A percentile compares a stretch with the other conserved stretches of the same genome.
These are phyloP conservation scores for Eutrema salsugineum DNA, from an alignment of 441 rosid species.

Conservation along the genomic window DNA sequence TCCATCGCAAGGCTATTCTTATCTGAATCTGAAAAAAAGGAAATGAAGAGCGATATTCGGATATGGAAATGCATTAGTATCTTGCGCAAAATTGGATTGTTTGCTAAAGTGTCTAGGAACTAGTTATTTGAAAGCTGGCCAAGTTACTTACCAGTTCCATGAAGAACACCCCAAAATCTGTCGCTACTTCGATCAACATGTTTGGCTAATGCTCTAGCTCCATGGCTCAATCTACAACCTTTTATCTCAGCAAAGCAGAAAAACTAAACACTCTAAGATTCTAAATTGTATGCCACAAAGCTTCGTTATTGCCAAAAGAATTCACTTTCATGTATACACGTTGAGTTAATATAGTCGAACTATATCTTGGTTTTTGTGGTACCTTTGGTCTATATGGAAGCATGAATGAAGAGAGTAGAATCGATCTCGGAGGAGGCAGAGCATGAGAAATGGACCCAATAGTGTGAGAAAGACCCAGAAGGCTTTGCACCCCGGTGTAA, in stretches of 20 bases:
- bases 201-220: constrained; percentile 80
- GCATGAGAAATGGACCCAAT: constrained; percentile 55
- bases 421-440: constrained; percentile 62
- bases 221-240: constrained; percentile 62
- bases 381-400: constrained; percentile 62
- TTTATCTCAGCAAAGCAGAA: constrained; percentile 43
- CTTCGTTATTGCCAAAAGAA: neutral
- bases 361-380: constrained; percentile 8
- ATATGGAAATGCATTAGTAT: neutral
- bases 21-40: constrained; percentile 39
- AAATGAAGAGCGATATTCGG: neutral
- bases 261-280: neutral
- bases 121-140: too few species aligned
- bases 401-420: constrained; percentile 59
- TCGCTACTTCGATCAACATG: constrained; percentile 56
- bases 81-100: neutral
- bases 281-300: neutral
- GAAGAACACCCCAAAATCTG: constrained; percentile 57
- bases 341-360: neutral
- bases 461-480: constrained; percentile 60
- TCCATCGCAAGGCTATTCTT: constrained; percentile 58
- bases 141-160: constrained; percentile 60
- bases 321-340: neutral
- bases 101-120: too few species aligned
- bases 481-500: constrained; percentile 49